These are phyloP conservation scores for Ustilago tritici DNA, from an alignment of 1,284 basidiomycete species.

Conservation along the genomic window DNA sequence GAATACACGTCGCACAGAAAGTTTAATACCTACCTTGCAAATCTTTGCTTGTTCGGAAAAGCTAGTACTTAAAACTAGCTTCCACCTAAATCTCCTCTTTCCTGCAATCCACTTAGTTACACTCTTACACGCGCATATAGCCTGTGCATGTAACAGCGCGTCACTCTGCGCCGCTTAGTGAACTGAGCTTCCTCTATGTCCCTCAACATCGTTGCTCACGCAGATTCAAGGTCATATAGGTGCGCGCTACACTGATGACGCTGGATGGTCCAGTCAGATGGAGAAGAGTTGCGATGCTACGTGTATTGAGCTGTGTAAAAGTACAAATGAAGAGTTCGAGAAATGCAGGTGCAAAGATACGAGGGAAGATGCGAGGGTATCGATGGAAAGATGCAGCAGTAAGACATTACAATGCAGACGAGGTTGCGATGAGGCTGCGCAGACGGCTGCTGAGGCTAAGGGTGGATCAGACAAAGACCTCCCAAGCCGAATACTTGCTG, in stretches of 20 bases:
- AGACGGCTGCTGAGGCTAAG: background rate
- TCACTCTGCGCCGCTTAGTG: background rate
- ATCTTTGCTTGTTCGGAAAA: no score
- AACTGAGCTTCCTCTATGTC: background rate
- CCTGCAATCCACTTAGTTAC: no score
- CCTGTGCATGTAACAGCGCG: background rate
- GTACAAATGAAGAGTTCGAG: slow-evolving; percentile 27
- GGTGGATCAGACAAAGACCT: slow-evolving; percentile 20
- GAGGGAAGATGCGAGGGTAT: slow-evolving; percentile 1
- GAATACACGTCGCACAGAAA: no score
- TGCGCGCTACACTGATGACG: background rate
- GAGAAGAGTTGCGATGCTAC: background rate
- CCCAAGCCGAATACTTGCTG: slow-evolving; percentile 47
- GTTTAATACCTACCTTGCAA: no score
- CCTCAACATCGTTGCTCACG: background rate
- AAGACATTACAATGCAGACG: background rate
- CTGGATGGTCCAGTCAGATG: background rate
- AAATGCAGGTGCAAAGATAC: background rate
- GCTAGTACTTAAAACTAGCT: no score
- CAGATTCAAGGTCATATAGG: background rate
- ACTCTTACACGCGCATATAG: no score
- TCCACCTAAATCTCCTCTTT: no score
- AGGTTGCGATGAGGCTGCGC: background rate
- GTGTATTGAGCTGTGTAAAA: slow-evolving; percentile 25
- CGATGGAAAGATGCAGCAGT: slow-evolving; percentile 3